phyloP scores from a whole-genome alignment of 1,284 basidiomycete species.

The Cutaneotrichosporon cyanovorans region DNA sequence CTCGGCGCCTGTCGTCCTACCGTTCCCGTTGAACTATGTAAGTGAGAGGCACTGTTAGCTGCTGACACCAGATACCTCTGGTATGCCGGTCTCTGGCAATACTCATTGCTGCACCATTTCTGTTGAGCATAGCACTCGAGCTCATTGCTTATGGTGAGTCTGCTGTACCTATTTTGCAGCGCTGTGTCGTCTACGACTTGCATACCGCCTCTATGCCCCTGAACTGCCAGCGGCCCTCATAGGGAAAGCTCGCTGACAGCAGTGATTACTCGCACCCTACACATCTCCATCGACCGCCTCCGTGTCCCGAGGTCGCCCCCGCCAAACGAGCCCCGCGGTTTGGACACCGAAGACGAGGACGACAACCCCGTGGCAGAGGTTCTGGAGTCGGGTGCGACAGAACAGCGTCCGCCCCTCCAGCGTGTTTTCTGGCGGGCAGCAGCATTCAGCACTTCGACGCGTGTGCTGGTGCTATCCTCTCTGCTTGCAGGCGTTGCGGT shows the following conservation, averaged over 20 bases:
- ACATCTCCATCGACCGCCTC: constrained; percentile 28
- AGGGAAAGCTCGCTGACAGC: background rate
- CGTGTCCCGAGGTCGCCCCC: constrained; percentile 31
- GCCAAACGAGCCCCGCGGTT: constrained; percentile 2
- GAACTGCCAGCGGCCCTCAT: too few relatives aligned
- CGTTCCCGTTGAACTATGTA: constrained; percentile 15
- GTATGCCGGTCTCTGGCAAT: constrained; percentile 25
- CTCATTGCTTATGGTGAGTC: constrained; percentile 30
- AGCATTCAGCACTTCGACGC: too few relatives aligned
- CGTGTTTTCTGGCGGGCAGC: too few relatives aligned
- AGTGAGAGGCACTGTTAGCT: background rate
- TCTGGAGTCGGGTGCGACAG: too few relatives aligned
- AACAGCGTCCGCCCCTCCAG: too few relatives aligned
- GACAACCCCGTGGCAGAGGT: background rate
- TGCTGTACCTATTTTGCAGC: too few relatives aligned
- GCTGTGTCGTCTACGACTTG: too few relatives aligned
- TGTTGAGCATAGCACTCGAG: constrained; percentile 28
- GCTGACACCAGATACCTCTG: constrained; percentile 24
- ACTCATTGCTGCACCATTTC: constrained; percentile 26
- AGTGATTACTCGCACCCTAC: constrained; percentile 35
- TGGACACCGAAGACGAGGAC: constrained; percentile 1
- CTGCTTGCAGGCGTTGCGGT: background rate
- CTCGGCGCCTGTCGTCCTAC: constrained; percentile 9
- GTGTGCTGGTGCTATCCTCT: too few relatives aligned
- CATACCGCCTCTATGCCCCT: too few relatives aligned